Base-by-base conservation (phyloP, 257 asterid genomes). In the Nicotiana sylvestris region DNA sequence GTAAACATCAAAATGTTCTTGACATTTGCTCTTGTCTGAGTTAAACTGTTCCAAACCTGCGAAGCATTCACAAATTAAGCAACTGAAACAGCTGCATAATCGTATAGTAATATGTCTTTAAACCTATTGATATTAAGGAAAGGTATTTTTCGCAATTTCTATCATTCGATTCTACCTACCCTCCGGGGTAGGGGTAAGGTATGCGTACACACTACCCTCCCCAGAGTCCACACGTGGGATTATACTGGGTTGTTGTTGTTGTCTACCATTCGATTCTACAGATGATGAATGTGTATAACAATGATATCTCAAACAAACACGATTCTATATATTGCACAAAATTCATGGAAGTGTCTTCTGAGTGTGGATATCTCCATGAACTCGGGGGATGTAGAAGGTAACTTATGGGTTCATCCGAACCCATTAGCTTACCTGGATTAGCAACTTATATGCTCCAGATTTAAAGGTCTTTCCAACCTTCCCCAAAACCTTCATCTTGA, bases 11-110 rank as follows among this genome's bases (percentile, higher is more conserved):
- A 96, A 96, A 85, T 96, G 95, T 66, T 89, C 91, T 85, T 96
- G 97, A 84, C 99, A 96, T 90, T 96, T 96, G 85, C 98, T 94
- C 91, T 93, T 96, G 51, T 94, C 97, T 6, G 84, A 76, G 85
- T 65, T 81, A 87, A 76, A 86, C 78, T 82, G 86, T 85, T 96
- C 99, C 81, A 96, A 88, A 83, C 99, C 99, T 96, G 91, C 83
- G 87, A 83, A 51, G 39, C n/a, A 0, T 65, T 46, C 37, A 81
- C n/a, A 51, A 66, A 49, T 49, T 15, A 51, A 51, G 35, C 64
- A 74, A 15, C 64, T 74, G 61, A 74, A 49, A 49, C 39, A 43
- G 3, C 62, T 7, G 64, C 29, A 8, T 49, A 13, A 51, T 3
- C 1, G 12, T 35, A 16, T 27, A 13, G 39, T 13, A 21, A 74